These are phyloP conservation scores for Mycena sp. DNA, from an alignment of 1,284 basidiomycete species.

Conservation along the genomic window DNA sequence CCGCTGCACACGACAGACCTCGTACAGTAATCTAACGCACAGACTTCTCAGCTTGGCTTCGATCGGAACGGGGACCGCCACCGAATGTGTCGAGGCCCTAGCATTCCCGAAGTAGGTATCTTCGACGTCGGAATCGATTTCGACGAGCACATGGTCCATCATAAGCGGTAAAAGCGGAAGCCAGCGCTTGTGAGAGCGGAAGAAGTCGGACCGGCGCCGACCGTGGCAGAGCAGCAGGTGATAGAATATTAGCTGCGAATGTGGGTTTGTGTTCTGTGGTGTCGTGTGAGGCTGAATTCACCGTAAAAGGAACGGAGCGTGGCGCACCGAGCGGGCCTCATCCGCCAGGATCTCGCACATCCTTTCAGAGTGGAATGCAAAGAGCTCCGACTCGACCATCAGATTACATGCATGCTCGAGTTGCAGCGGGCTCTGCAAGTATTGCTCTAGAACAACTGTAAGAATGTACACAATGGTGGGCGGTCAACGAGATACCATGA, in stretches of 20 bases:
- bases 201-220: conserved; percentile 71
- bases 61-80: conserved; percentile 62
- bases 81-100: conserved; percentile 41
- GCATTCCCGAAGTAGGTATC: conserved; percentile 60
- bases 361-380: conserved; percentile 87
- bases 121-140: conserved; percentile 74
- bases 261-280: conserved; percentile 86
- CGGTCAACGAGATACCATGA: conserved; percentile 69
- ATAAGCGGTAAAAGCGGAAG: conserved; percentile 81
- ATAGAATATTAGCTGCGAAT: conserved; percentile 84
- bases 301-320: not conserved
- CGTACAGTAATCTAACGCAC: conserved; percentile 84
- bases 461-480: conserved; percentile 11
- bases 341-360: conserved; percentile 84
- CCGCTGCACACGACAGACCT: conserved; percentile 93
- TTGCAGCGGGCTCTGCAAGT: conserved; percentile 82
- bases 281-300: conserved; percentile 20
- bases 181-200: conserved; percentile 86
- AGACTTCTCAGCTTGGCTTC: conserved; percentile 82
- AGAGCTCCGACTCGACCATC: conserved; percentile 85
- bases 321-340: conserved; percentile 73
- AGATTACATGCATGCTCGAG: conserved; percentile 82
- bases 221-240: conserved; percentile 83
- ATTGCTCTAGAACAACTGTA: conserved; percentile 66
- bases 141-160: conserved; percentile 80